phyloP scores from a whole-genome alignment of 2,329 filamentous ascomycete species.

The Magnaporthiopsis rhizophila region DNA sequence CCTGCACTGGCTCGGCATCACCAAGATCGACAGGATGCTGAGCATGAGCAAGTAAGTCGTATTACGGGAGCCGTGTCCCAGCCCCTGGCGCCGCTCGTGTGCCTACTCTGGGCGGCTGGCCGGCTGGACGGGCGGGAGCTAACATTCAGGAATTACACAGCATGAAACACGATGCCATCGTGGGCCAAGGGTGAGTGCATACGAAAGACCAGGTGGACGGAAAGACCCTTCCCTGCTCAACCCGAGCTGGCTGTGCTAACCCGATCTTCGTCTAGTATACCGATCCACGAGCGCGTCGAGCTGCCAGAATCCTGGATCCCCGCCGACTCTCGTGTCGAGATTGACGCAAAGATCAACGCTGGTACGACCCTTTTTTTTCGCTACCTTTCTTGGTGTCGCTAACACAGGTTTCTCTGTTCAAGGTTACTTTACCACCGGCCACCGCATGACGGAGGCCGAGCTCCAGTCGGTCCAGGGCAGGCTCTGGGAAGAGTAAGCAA shows the following conservation, averaged over 20 bases:
- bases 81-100: neutral
- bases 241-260: neutral
- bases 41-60: slow-evolving; percentile 85
- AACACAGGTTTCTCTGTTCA: neutral
- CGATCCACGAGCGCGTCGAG: slow-evolving; percentile 82
- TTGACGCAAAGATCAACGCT: slow-evolving; percentile 95
- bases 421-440: slow-evolving; percentile 79
- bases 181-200: slow-evolving; percentile 60
- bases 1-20: slow-evolving; percentile 95
- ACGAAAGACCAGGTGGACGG: neutral
- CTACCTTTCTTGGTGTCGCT: neutral
- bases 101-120: slow-evolving; percentile 5
- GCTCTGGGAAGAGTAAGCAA: slow-evolving; percentile 74
- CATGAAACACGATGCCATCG: slow-evolving; percentile 88
- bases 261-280: slow-evolving; percentile 44
- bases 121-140: slow-evolving; percentile 8
- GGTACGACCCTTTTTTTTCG: slow-evolving; percentile 44
- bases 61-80: neutral
- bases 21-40: slow-evolving; percentile 96
- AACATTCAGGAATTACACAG: slow-evolving; percentile 31
- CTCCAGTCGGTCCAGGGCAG: slow-evolving; percentile 78
- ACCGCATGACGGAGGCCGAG: slow-evolving; percentile 81
- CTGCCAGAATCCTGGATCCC: slow-evolving; percentile 93
- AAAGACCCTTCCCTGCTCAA: neutral
- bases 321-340: slow-evolving; percentile 92